Evolutionary conservation across 108 stramenopile genomes (phyloP).

Genomic region (Nannochloropsis gaditana): DNA sequence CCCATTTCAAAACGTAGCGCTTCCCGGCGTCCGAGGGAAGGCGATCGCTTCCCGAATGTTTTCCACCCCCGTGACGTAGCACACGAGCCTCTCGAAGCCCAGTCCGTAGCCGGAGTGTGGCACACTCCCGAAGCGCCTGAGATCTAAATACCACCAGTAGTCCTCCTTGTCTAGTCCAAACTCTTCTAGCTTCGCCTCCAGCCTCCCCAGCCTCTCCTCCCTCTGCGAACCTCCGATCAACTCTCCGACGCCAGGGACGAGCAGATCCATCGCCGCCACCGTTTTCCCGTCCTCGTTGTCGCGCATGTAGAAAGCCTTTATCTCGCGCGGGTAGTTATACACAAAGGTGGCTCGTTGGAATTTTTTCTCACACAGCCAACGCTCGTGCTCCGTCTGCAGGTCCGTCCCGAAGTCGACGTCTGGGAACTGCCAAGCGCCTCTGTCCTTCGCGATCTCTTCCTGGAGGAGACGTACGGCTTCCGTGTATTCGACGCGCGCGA

Average conservation of each 20-base stretch:
- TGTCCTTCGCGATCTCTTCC: conserved; percentile 91
- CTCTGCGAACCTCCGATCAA: conserved; percentile 97
- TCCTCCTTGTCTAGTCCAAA: conserved; percentile 75
- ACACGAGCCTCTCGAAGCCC: conserved; percentile 97
- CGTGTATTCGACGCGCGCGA: conserved; percentile 71
- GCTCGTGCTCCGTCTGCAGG: conserved; percentile 92
- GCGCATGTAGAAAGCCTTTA: conserved; percentile 99
- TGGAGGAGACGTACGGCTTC: conserved; percentile 81
- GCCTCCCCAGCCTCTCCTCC: conserved; percentile 73
- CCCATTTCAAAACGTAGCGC: conserved; percentile 75
- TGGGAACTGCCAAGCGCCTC: conserved; percentile 87
- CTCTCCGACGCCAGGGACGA: conserved; percentile 97
- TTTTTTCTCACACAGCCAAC: conserved; percentile 89
- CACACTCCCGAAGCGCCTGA: conserved; percentile 70
- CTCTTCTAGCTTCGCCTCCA: conserved; percentile 80
- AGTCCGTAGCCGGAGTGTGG: conserved; percentile 99
- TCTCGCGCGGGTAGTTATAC: conserved; percentile 91
- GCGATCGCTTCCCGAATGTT: conserved; percentile 98
- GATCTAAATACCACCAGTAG: conserved; percentile 68
- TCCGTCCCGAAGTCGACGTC: conserved; percentile 96
- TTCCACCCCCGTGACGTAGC: conserved; percentile 91
- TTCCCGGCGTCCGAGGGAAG: conserved; percentile 92
- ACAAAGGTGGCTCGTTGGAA: conserved; percentile 85
- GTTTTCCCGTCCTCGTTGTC: conserved; percentile 93
- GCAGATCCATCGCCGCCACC: conserved; percentile 95